A percentile compares a stretch with the other conserved stretches of the same genome.
Evolutionary conservation across 148 eudicot genomes (phyloP).

Genomic region (Beta vulgaris): DNA sequence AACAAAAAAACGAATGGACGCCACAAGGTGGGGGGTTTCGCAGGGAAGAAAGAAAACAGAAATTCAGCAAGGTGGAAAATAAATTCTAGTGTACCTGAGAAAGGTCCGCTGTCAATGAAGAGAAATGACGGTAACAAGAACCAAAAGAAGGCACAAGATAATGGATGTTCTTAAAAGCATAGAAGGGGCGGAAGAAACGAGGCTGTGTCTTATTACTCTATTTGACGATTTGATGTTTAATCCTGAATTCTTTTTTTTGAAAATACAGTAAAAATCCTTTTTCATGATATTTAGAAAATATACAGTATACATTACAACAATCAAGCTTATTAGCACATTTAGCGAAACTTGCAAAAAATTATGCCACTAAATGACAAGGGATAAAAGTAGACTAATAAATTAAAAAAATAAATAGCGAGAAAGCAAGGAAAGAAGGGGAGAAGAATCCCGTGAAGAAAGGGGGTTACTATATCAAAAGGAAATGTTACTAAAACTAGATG

Average conservation of each 20-base stretch:
- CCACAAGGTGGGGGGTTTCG: neutral
- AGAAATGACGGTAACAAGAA: neutral
- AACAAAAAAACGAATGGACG: neutral
- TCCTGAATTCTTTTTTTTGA: neutral
- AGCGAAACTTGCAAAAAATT: neutral
- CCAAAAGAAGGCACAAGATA: neutral
- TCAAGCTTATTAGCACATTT: neutral
- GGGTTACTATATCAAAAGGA: slow-evolving; percentile 12
- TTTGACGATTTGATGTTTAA: neutral
- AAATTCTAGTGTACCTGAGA: slow-evolving; percentile 3
- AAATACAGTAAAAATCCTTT: neutral
- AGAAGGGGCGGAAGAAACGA: neutral
- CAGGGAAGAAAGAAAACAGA: neutral
- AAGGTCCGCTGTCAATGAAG: neutral
- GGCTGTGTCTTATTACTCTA: neutral
- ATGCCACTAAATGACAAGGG: neutral
- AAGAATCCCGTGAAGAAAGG: slow-evolving; percentile 2
- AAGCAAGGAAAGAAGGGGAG: neutral
- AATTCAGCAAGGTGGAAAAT: neutral
- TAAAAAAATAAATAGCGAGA: neutral
- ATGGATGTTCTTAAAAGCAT: slow-evolving; percentile 8
- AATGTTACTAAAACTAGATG: slow-evolving; percentile 13
- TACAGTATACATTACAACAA: slow-evolving; percentile 8
- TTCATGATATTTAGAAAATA: neutral
- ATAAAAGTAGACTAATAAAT: neutral